Percentiles rank a stretch among this genome's conserved stretches.
phyloP scores from a whole-genome alignment of 2,329 filamentous ascomycete species.

The Sphaerulina musiva region DNA sequence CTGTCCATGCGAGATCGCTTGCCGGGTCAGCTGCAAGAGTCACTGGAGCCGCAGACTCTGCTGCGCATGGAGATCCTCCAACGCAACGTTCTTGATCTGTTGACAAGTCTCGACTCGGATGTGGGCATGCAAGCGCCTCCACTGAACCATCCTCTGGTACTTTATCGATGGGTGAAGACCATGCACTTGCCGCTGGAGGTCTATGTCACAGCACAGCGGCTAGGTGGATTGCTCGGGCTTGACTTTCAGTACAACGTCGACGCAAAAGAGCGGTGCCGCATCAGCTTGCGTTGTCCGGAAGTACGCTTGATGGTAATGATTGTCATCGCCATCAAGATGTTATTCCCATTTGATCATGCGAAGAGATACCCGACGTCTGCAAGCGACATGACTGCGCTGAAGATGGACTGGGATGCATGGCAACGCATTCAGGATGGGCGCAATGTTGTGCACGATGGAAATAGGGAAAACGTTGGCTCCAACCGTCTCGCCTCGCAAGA shows the following conservation, averaged over 20 bases:
- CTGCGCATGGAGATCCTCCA: slow-evolving; percentile 56
- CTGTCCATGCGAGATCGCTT: slow-evolving; percentile 60
- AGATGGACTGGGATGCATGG: slow-evolving; percentile 71
- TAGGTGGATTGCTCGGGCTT: slow-evolving; percentile 49
- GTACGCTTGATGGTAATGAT: slow-evolving; percentile 63
- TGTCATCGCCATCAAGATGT: slow-evolving; percentile 69
- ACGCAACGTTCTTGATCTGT: slow-evolving; percentile 53
- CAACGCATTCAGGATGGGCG: slow-evolving; percentile 35
- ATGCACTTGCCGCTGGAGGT: slow-evolving; percentile 69
- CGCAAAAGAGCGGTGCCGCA: slow-evolving; percentile 33
- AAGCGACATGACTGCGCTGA: slow-evolving; percentile 53
- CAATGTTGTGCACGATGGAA: slow-evolving; percentile 1
- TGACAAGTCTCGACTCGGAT: slow-evolving; percentile 58
- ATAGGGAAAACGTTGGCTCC: slow-evolving; percentile 1
- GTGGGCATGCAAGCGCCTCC: slow-evolving; percentile 66
- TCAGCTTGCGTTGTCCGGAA: slow-evolving; percentile 62
- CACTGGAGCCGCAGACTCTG: slow-evolving; percentile 49
- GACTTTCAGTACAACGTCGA: slow-evolving; percentile 48
- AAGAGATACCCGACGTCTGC: slow-evolving; percentile 46
- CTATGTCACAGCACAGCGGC: slow-evolving; percentile 52
- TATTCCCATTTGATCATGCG: slow-evolving; percentile 64
- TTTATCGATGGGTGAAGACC: slow-evolving; percentile 63
- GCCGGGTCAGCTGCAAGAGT: slow-evolving; percentile 54
- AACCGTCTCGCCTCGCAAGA: slow-evolving; percentile 1
- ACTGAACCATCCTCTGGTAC: slow-evolving; percentile 61